phyloP scores from a whole-genome alignment of 169 alveolate genomes.

The Plasmodium yoelii region DNA sequence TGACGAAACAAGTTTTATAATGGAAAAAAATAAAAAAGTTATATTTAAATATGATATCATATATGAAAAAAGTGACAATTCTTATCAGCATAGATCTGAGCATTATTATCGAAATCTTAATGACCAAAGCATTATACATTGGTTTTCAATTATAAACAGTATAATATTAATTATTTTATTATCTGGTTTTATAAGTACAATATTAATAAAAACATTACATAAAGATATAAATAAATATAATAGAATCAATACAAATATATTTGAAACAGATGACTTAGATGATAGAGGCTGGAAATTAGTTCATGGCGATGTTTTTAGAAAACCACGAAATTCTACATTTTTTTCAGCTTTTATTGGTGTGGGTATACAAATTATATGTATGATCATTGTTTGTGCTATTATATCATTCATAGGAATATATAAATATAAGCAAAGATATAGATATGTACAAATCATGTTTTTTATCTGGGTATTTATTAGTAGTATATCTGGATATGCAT shows the following conservation, averaged over 20 bases:
- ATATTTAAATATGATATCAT: constrained; percentile 88
- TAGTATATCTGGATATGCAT: constrained; percentile 90
- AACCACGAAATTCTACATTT: constrained; percentile 87
- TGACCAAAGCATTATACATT: constrained; percentile 87
- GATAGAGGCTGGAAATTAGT: constrained; percentile 93
- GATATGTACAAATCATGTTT: constrained; percentile 85
- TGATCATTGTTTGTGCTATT: constrained; percentile 86
- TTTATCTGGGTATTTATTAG: constrained; percentile 91
- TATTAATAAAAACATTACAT: constrained; percentile 88
- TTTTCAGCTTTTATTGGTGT: constrained; percentile 90
- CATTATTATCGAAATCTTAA: constrained; percentile 84
- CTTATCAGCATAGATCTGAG: constrained; percentile 91
- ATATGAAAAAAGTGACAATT: constrained; percentile 83
- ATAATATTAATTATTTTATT: constrained; percentile 85
- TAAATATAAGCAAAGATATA: constrained; percentile 72
- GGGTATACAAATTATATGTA: constrained; percentile 86
- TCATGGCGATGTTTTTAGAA: constrained; percentile 93
- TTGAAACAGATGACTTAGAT: constrained; percentile 86
- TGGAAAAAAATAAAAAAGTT: constrained; percentile 42
- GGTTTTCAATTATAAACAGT: constrained; percentile 91
- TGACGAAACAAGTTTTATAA: constrained; percentile 12
- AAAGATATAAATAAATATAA: constrained; percentile 90
- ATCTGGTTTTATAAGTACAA: constrained; percentile 88
- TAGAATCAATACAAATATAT: constrained; percentile 80
- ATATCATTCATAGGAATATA: constrained; percentile 81